Percentiles rank a stretch among this genome's conserved stretches.
Conservation (phyloP, 1,139 yeast genomes). For the Wickerhamomyces sp. region DNA sequence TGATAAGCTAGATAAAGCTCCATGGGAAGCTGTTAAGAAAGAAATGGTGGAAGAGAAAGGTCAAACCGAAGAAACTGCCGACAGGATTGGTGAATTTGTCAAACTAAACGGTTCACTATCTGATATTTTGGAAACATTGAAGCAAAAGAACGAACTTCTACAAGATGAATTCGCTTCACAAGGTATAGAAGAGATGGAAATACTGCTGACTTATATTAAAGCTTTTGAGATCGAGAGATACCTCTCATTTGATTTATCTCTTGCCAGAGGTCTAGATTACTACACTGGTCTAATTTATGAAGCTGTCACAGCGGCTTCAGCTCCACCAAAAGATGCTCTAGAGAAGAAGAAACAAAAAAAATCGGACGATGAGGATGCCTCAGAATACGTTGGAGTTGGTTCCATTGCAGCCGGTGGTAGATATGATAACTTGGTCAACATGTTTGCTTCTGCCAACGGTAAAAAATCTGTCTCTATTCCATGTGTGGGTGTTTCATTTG, state of each 20-base stretch:
- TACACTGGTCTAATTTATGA: conserved; percentile 96
- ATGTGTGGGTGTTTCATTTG: conserved; percentile 95
- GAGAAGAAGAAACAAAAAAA: conserved; percentile 45
- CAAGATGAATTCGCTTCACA: conserved; percentile 66
- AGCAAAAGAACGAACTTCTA: conserved; percentile 50
- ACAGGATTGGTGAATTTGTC: conserved; percentile 86
- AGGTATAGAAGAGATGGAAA: conserved; percentile 78
- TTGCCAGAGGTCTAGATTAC: conserved; percentile 96
- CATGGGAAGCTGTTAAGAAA: conserved; percentile 90
- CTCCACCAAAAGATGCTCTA: conserved; percentile 80
- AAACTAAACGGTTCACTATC: conserved; percentile 72
- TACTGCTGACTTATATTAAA: conserved; percentile 69
- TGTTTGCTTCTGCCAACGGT: conserved; percentile 82
- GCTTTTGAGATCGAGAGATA: conserved; percentile 65
- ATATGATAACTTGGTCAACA: conserved; percentile 91
- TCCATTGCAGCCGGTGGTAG: conserved; percentile 99
- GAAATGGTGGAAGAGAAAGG: conserved; percentile 91
- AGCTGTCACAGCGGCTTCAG: conserved; percentile 91
- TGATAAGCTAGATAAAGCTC: conserved; percentile 89
- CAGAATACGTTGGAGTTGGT: conserved; percentile 96
- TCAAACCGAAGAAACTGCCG: conserved; percentile 88
- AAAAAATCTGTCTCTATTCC: conserved; percentile 80
- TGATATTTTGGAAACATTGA: conserved; percentile 57
- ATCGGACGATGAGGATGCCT: conserved; percentile 78
- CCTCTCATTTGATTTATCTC: conserved; percentile 83